A percentile compares a stretch with the other conserved stretches of the same genome.
phyloP scores from a whole-genome alignment of 2,329 filamentous ascomycete species.

The Paecilomyces formosus region DNA sequence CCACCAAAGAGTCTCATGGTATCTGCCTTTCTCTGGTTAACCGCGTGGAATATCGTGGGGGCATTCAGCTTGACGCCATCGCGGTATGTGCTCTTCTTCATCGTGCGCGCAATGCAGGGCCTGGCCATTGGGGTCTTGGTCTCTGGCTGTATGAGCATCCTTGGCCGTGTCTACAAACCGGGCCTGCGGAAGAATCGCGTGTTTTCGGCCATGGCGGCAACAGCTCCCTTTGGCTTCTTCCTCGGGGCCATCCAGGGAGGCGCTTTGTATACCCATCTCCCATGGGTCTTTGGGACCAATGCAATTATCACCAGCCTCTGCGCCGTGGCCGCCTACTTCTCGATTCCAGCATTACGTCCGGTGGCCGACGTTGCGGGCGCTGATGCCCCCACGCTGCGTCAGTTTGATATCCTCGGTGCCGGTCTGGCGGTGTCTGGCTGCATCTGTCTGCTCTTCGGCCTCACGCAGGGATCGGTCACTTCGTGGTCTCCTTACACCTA shows the following conservation, averaged over 20 bases:
- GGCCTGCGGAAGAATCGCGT: constrained; percentile 41
- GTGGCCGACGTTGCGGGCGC: constrained; percentile 20
- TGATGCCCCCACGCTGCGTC: constrained; percentile 13
- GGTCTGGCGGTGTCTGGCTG: constrained; percentile 42
- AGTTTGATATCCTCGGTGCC: constrained; percentile 30
- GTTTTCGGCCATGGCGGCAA: constrained; percentile 43
- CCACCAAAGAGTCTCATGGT: constrained; percentile 36
- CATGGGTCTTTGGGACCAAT: constrained; percentile 39
- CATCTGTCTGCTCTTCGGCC: constrained; percentile 50
- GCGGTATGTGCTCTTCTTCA: constrained; percentile 28
- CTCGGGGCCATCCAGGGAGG: constrained; percentile 39
- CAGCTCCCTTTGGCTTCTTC: constrained; percentile 38
- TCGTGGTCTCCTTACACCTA: constrained; percentile 46
- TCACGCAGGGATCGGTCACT: constrained; percentile 46
- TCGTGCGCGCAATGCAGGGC: constrained; percentile 36
- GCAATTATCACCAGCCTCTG: constrained; percentile 32
- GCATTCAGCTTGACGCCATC: constrained; percentile 30
- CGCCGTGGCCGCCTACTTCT: constrained; percentile 29
- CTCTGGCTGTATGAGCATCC: constrained; percentile 42
- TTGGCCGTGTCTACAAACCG: constrained; percentile 40
- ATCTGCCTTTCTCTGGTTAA: constrained; percentile 36
- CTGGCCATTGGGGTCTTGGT: constrained; percentile 44
- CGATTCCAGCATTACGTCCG: constrained; percentile 31
- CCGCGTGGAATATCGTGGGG: constrained; percentile 30
- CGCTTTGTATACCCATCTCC: constrained; percentile 29